Base-by-base conservation (phyloP, 2,329 filamentous ascomycete species). In the Sporothrix inflata region DNA sequence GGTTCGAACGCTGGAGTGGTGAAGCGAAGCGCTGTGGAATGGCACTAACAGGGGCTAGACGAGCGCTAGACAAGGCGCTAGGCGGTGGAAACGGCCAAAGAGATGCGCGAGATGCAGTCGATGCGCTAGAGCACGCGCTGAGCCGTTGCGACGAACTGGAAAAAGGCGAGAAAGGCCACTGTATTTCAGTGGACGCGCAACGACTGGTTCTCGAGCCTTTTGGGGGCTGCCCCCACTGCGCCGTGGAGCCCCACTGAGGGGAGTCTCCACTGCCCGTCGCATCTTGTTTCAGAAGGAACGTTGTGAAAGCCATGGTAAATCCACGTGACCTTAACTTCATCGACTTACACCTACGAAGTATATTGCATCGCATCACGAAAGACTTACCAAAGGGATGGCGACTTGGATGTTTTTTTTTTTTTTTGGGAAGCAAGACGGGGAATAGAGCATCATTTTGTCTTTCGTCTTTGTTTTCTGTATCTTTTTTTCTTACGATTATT, bases 11-110 rank as follows among this genome's bases (percentile, higher is more conserved):
- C 19, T 61, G 19, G 11, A 21, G 9, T 21, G 8, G 57, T 63
- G 60, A 12, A 60, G 34, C 30, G 55, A 65, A 65, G 60, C 60
- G 60, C 60, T 65, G 60, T 42, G 38, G 38, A 65, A 42, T 45
- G 60, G 38, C 60, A 65, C 60, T 42, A 65, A 60, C 2, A 38
- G 60, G 60, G 38, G 14, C 8, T 9, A 34, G 19, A 30, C 24
- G n/a, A 57, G 53, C 53, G 53, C 53, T 57, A 27, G 53, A 57
- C 24, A 34, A 21, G 27, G 11, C 45, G 45, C 65, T 51, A 38
- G 65, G 27, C 27, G 19, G 27, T 2, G 14, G 14, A 49, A 7
- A n/a, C 47, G 16, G 14, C 47, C 12, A n/a, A n/a, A n/a, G 30
- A 34, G 30, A 34, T 34, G 30, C 30, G 30, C 30, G 6, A 34